Evolutionary conservation across 2,329 filamentous ascomycete genomes (phyloP), one percentile per base, ranked within the genome.

Genomic region (Elsinoe perseae): DNA sequence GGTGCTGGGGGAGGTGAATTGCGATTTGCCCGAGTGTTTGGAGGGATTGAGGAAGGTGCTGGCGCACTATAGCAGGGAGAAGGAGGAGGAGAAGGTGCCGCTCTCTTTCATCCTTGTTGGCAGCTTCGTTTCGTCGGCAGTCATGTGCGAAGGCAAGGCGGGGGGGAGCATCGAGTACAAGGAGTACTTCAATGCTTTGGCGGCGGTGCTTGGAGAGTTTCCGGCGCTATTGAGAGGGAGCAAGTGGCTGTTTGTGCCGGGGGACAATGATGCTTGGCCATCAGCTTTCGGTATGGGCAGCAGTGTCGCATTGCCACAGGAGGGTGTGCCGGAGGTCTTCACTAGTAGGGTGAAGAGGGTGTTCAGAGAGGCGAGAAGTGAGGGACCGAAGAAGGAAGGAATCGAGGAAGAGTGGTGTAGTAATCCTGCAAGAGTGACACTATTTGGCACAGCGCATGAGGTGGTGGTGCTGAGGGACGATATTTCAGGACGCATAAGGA

Each of bases 181-280:
- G 74, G 93, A 97, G 72, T 86, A 87, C 68, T 96, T 97, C 69
- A 90, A 98, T 72, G 82, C 84, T 7, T 80, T 98, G 10, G 92
- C 93, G 2, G 83, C 85, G 1, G 80, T 89, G 1, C 78, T 98
- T 4, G 79, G 87, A 6, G 90, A 97, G 62, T 97, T 89, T 66
- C 89, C 89, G 2, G 78, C 80, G 0, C 79, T 98, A 12, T 79
- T 97, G 42, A 85, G 86, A 57, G 80, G 81, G 23, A 85, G 87
- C 4, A 92, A 87, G 0, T 95, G 97, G 68, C 77, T 95, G 28
- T 95, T 98, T 66, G 87, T 97, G 0, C 93, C 93, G 0, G 93
- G 93, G 27, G 92, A 97, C 72, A 95, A 96, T 68, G 93, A 98
- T 69, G 91, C 89, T n/a, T 98, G 93, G 93, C 82, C 86, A 4